Percentiles rank a stretch among this genome's conserved stretches.
phyloP scores from a whole-genome alignment of 2,329 filamentous ascomycete species.

The Pseudogymnoascus pannorum region DNA sequence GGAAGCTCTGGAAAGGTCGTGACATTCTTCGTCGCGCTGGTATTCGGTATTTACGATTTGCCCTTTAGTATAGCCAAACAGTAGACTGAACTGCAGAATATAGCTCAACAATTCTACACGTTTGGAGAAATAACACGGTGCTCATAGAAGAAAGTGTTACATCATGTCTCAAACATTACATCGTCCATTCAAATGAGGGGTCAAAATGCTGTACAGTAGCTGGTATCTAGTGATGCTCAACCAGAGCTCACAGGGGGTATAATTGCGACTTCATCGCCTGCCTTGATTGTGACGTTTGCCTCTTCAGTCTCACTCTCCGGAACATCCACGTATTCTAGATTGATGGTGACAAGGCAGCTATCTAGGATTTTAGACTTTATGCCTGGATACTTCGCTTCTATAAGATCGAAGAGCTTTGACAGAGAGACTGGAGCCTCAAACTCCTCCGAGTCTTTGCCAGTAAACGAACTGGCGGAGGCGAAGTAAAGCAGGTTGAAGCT shows the following conservation, averaged over 20 bases:
- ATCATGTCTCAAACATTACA: background rate
- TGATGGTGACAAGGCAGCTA: constrained; percentile 71
- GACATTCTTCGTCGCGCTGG: background rate
- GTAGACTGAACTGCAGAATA: background rate
- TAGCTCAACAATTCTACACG: background rate
- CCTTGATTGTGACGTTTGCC: constrained; percentile 47
- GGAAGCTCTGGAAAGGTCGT: background rate
- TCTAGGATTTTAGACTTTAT: constrained; percentile 61
- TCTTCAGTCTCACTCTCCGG: constrained; percentile 36
- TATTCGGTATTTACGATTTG: background rate
- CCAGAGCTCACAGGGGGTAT: constrained; percentile 86
- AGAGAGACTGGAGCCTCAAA: constrained; percentile 60
- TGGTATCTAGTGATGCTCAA: constrained; percentile 33
- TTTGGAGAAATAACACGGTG: background rate
- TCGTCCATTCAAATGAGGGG: background rate
- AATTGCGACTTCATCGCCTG: constrained; percentile 77
- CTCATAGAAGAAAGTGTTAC: background rate
- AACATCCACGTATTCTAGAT: constrained; percentile 72
- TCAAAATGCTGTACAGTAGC: background rate
- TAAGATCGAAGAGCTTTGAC: constrained; percentile 52
- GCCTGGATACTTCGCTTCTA: constrained; percentile 64
- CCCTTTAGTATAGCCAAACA: background rate
- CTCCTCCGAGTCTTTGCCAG: constrained; percentile 57
- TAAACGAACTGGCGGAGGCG: constrained; percentile 65
- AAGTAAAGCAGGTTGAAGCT: constrained; percentile 75